Percentiles rank a stretch among this genome's conserved stretches.
Conservation (phyloP, 306 rosid species). For the Fragaria ananassa region DNA sequence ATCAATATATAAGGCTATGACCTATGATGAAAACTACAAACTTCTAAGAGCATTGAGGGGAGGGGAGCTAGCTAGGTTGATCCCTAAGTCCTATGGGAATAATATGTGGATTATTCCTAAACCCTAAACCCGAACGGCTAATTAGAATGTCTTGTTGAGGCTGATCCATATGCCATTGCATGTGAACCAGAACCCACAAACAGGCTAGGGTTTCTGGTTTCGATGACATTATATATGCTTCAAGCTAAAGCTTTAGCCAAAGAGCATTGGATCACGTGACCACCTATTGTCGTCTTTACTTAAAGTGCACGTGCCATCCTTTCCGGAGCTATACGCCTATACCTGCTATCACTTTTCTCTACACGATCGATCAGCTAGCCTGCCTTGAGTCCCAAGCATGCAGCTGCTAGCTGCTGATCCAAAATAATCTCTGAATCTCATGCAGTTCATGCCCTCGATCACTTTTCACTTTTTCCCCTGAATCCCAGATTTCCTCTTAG, state of each 20-base stretch:
- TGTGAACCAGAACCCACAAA: slow-evolving; percentile 1
- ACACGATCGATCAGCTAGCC: neutral
- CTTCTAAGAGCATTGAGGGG: neutral
- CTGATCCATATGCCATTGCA: slow-evolving; percentile 22
- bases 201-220: neutral
- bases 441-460: neutral
- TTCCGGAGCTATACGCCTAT: slow-evolving; percentile 14
- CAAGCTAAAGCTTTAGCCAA: slow-evolving; percentile 13
- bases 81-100: neutral
- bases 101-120: neutral
- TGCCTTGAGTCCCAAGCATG: slow-evolving; percentile 45
- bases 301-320: slow-evolving; percentile 44
- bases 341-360: neutral
- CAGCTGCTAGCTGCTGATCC: neutral
- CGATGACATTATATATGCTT: slow-evolving; percentile 18
- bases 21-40: neutral
- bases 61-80: neutral
- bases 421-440: slow-evolving; percentile 1
- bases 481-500: neutral
- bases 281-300: slow-evolving; percentile 36
- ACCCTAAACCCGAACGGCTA: neutral
- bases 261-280: slow-evolving; percentile 52
- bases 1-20: too few species aligned
- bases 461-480: slow-evolving; percentile 1
- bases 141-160: slow-evolving; percentile 25